A percentile compares a stretch with the other conserved stretches of the same genome.
Evolutionary conservation across 179 eudicot genomes (phyloP).

Genomic region (Spinacia oleracea): DNA sequence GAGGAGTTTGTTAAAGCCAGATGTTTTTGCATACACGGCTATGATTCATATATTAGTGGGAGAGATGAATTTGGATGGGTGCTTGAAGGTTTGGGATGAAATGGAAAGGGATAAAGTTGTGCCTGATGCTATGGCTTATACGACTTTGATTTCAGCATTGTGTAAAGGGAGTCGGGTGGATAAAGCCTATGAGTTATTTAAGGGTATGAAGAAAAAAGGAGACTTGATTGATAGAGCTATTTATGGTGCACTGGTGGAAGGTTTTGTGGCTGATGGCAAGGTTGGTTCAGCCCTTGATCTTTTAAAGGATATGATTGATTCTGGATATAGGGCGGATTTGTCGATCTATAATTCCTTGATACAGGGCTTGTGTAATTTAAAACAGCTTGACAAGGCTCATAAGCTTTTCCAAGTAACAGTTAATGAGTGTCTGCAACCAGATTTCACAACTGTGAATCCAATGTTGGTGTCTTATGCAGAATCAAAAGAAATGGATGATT

Average conservation of each 20-base stretch:
- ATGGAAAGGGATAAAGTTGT: conserved; percentile 68
- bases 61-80: conserved; percentile 72
- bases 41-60: conserved; percentile 68
- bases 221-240: conserved; percentile 81
- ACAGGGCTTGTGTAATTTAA: conserved; percentile 59
- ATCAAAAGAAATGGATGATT: conserved; percentile 58
- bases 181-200: conserved; percentile 68
- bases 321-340: conserved; percentile 93
- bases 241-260: conserved; percentile 72
- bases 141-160: conserved; percentile 68
- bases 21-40: conserved; percentile 94
- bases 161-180: conserved; percentile 62
- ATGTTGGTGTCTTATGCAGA: conserved; percentile 62
- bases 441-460: conserved; percentile 66
- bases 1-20: conserved; percentile 81
- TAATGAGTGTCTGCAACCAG: conserved; percentile 74
- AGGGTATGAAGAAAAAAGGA: conserved; percentile 70
- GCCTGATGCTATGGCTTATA: conserved; percentile 88
- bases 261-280: conserved; percentile 71
- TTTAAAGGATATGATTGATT: conserved; percentile 75
- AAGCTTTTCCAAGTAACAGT: conserved; percentile 64
- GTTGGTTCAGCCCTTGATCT: conserved; percentile 75
- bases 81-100: conserved; percentile 88
- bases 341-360: conserved; percentile 71
- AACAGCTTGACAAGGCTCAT: conserved; percentile 60